Evolutionary conservation across 2,329 filamentous ascomycete species (phyloP).

Genomic region (Teratosphaeria epicoccoides): DNA sequence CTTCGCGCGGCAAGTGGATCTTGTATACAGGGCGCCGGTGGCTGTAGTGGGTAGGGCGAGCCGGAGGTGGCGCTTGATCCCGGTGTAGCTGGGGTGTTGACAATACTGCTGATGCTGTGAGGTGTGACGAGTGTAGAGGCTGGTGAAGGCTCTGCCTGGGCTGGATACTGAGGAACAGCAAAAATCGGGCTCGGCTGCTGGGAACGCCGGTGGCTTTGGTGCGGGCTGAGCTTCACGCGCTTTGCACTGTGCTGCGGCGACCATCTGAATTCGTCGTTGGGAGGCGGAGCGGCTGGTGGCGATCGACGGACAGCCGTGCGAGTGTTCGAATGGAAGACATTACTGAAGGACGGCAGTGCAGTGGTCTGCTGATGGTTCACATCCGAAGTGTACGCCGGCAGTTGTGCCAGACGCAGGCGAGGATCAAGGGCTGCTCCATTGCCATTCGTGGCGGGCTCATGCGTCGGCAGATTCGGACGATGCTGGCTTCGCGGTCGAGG

Average conservation of each 20-base stretch:
- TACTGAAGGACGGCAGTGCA: not conserved
- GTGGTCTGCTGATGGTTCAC: not conserved
- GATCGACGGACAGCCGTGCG: conserved; percentile 6
- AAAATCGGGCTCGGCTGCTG: conserved; percentile 15
- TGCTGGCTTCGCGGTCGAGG: conserved; percentile 13
- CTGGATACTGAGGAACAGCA: conserved; percentile 18
- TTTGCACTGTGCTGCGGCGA: conserved; percentile 28
- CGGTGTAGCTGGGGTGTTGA: conserved; percentile 36
- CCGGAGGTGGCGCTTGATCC: conserved; percentile 24
- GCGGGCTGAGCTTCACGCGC: conserved; percentile 24
- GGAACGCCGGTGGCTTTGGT: conserved; percentile 5
- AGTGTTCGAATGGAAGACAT: conserved; percentile 3
- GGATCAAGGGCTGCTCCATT: conserved; percentile 12
- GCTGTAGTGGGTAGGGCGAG: conserved; percentile 16
- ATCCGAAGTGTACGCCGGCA: not conserved
- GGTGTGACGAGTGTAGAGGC: conserved; percentile 24
- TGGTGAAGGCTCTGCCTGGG: conserved; percentile 27
- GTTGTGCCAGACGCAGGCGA: conserved; percentile 6
- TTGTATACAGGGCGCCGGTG: conserved; percentile 15
- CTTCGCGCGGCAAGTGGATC: conserved; percentile 38
- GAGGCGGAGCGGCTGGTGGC: conserved; percentile 10
- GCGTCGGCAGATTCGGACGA: conserved; percentile 10
- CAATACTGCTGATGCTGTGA: conserved; percentile 30
- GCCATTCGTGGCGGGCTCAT: conserved; percentile 9
- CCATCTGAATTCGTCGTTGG: conserved; percentile 20